phyloP scores from a whole-genome alignment of 495 filamentous ascomycete species.

The Coniosporium apollinis region DNA sequence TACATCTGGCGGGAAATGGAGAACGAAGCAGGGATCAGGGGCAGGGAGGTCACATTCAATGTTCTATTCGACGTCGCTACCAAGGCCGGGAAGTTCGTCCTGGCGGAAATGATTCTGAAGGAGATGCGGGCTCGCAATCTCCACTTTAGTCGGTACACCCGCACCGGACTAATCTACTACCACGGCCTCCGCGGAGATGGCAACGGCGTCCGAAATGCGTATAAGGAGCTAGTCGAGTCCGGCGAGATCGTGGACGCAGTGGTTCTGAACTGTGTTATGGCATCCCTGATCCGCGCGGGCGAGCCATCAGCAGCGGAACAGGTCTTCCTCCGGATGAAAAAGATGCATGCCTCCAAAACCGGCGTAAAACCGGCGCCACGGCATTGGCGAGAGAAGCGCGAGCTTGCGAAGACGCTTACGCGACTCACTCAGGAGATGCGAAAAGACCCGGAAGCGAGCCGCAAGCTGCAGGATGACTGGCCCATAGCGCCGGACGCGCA shows the following conservation, averaged over 20 bases:
- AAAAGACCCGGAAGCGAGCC: conserved; percentile 37
- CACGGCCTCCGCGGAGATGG: conserved; percentile 55
- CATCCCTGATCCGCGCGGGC: conserved; percentile 53
- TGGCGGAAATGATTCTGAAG: conserved; percentile 67
- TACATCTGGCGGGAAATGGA: conserved; percentile 87
- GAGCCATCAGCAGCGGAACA: conserved; percentile 57
- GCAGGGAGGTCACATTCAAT: conserved; percentile 65
- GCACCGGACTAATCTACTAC: conserved; percentile 67
- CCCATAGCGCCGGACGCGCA: conserved; percentile 42
- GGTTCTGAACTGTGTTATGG: conserved; percentile 70
- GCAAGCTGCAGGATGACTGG: conserved; percentile 34
- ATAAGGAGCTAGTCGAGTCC: conserved; percentile 55
- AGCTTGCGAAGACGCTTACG: conserved; percentile 26
- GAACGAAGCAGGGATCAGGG: conserved; percentile 41
- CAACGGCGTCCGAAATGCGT: conserved; percentile 50
- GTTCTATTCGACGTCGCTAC: conserved; percentile 80
- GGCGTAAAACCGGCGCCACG: conserved; percentile 20
- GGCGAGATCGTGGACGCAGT: conserved; percentile 81
- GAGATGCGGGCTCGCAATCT: conserved; percentile 61
- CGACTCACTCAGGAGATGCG: conserved; percentile 33
- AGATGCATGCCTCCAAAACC: conserved; percentile 27
- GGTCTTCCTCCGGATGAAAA: conserved; percentile 70
- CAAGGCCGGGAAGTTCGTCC: conserved; percentile 61
- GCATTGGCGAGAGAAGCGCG: conserved; percentile 17
- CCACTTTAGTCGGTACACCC: conserved; percentile 51